These are phyloP conservation scores for Paramecium bursaria DNA, from an alignment of 73 alveolate species.

Conservation along the genomic window DNA sequence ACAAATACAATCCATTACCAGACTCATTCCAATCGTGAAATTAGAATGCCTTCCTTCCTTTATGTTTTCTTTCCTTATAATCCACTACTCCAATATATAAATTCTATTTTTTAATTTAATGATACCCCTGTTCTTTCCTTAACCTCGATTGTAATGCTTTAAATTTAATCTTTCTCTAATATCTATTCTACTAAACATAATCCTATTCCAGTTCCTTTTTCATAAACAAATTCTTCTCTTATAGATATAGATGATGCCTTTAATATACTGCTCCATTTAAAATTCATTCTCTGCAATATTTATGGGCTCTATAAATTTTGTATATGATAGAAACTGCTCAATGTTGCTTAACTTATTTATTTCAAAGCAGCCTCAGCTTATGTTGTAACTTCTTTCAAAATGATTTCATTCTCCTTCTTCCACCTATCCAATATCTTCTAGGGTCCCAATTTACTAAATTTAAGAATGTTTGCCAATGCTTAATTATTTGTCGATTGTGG, in stretches of 20 bases:
- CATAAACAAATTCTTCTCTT: constrained; percentile 30
- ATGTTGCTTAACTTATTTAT: constrained; percentile 10
- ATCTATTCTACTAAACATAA: constrained; percentile 4
- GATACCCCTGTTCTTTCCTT: constrained; percentile 52
- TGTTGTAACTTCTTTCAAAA: constrained; percentile 19
- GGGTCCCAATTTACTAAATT: constrained; percentile 56
- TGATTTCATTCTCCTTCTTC: constrained; percentile 44
- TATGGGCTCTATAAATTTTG: constrained; percentile 12
- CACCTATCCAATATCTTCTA: constrained; percentile 34
- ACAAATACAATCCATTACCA: constrained; percentile 47
- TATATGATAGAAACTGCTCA: constrained; percentile 5
- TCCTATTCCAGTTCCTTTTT: constrained; percentile 41
- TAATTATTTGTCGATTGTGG: constrained; percentile 14
- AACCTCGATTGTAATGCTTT: constrained; percentile 5
- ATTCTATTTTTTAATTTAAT: constrained; percentile 2
- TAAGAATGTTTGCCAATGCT: constrained; percentile 12
- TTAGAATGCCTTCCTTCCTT: constrained; percentile 19
- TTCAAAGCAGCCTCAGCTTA: constrained; percentile 48
- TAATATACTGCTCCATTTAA: constrained; percentile 15
- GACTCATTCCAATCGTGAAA: constrained; percentile 60
- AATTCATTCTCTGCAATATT: constrained; percentile 36
- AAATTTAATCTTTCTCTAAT: constrained; percentile 36
- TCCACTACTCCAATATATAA: constrained; percentile 42
- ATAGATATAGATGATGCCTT: constrained; percentile 23
- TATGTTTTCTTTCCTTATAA: constrained; percentile 33